These are phyloP conservation scores for Truncatella angustata DNA, from an alignment of 2,329 filamentous ascomycete genomes.

Conservation along the genomic window DNA sequence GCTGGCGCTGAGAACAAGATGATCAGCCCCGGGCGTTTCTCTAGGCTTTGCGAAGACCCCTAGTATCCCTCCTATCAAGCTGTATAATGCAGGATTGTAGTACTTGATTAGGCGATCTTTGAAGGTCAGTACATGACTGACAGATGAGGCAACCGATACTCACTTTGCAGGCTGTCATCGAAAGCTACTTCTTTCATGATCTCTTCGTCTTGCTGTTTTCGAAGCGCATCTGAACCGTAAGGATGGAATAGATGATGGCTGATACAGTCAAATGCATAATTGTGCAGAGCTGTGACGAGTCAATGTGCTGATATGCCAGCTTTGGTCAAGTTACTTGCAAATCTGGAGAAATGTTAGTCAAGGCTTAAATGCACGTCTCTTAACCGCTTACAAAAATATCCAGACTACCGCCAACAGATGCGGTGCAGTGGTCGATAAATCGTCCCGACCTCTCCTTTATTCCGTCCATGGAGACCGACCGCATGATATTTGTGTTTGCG, in stretches of 20 bases:
- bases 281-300: slow-evolving; percentile 47
- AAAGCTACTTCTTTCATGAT: slow-evolving; percentile 69
- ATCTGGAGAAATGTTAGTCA: neutral
- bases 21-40: slow-evolving; percentile 56
- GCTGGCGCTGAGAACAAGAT: slow-evolving; percentile 55
- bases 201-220: slow-evolving; percentile 52
- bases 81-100: slow-evolving; percentile 53
- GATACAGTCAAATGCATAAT: slow-evolving; percentile 68
- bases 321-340: neutral
- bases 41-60: slow-evolving; percentile 52
- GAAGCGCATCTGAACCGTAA: slow-evolving; percentile 59
- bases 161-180: slow-evolving; percentile 66
- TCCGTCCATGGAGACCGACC: slow-evolving; percentile 50
- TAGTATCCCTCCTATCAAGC: slow-evolving; percentile 43
- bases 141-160: slow-evolving; percentile 22
- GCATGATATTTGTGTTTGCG: slow-evolving; percentile 66
- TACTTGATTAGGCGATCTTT: slow-evolving; percentile 58
- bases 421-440: slow-evolving; percentile 53
- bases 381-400: slow-evolving; percentile 63
- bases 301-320: slow-evolving; percentile 17
- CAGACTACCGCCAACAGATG: slow-evolving; percentile 41
- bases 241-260: slow-evolving; percentile 70
- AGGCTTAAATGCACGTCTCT: too few relatives aligned
- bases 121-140: slow-evolving; percentile 7
- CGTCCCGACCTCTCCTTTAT: slow-evolving; percentile 55